These are phyloP conservation scores for Triticum monococcum DNA, from an alignment of 176 grass and related monocot genomes.

Conservation along the genomic window DNA sequence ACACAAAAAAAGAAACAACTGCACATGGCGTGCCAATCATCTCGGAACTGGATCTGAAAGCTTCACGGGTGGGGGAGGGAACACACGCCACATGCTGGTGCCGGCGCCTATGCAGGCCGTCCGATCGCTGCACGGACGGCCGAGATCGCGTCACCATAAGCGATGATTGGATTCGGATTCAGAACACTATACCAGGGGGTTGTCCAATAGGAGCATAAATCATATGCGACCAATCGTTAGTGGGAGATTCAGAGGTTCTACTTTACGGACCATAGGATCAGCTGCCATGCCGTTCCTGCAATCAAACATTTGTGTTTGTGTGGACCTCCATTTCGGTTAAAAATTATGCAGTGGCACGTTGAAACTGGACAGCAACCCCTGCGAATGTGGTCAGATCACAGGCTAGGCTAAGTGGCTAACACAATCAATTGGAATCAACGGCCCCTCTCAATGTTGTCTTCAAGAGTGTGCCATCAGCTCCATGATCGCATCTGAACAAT, in stretches of 20 bases:
- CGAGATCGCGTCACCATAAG: neutral
- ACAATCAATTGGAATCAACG: neutral
- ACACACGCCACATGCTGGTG: conserved; percentile 26
- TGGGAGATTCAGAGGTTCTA: neutral
- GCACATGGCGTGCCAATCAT: neutral
- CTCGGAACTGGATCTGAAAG: conserved; percentile 13
- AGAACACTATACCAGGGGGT: neutral
- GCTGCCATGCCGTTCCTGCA: no score
- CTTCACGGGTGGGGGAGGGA: neutral
- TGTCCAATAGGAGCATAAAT: neutral
- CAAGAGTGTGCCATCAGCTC: neutral
- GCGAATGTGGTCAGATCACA: neutral
- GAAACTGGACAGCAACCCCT: neutral
- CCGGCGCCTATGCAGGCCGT: neutral
- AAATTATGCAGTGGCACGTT: neutral
- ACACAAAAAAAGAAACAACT: neutral
- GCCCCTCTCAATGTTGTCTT: neutral
- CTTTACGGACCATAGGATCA: no score
- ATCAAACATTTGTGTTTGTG: no score
- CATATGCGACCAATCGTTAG: neutral
- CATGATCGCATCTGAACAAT: neutral
- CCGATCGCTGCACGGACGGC: conserved; percentile 3
- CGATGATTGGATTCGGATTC: neutral
- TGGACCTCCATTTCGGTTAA: no score
- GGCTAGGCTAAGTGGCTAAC: no score